A percentile compares a stretch with the other conserved stretches of the same genome.
Conservation (phyloP, 2,329 filamentous ascomycete species). For the Metarhizium humberi region DNA sequence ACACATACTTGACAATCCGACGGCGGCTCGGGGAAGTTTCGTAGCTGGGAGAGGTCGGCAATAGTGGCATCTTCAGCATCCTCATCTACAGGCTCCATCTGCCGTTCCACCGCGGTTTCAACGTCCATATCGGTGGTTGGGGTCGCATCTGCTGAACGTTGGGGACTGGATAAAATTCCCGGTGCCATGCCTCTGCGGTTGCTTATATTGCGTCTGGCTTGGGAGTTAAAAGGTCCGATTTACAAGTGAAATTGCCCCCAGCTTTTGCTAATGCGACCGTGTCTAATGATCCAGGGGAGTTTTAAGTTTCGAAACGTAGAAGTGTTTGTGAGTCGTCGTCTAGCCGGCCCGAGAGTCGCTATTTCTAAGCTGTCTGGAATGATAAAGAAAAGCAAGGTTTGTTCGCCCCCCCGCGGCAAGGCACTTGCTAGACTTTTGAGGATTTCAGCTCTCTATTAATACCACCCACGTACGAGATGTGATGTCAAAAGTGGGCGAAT, state of each 20-base stretch:
- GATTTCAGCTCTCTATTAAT: neutral
- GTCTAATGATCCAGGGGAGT: too few species aligned
- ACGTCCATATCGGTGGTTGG: slow-evolving; percentile 2
- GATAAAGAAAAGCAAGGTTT: neutral
- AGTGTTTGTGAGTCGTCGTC: neutral
- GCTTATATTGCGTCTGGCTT: neutral
- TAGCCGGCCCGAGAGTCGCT: neutral
- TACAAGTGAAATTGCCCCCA: neutral
- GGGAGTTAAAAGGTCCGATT: neutral
- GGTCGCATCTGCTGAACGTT: neutral
- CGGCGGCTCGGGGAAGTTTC: slow-evolving; percentile 38
- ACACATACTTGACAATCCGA: slow-evolving; percentile 39
- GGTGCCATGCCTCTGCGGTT: slow-evolving; percentile 4
- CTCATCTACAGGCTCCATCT: slow-evolving; percentile 12
- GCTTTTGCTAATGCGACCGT: neutral
- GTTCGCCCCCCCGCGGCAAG: neutral
- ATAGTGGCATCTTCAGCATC: slow-evolving; percentile 25
- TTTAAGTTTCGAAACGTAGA: too few species aligned
- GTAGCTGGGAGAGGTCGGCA: slow-evolving; percentile 37
- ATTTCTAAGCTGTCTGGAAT: neutral
- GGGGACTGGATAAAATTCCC: slow-evolving; percentile 4
- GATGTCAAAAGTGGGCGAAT: neutral
- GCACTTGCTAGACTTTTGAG: neutral
- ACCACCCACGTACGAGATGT: neutral
- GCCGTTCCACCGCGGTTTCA: slow-evolving; percentile 8